Evolutionary conservation across 176 grass and related monocot species (phyloP).

Genomic region (Triticum aestivum): DNA sequence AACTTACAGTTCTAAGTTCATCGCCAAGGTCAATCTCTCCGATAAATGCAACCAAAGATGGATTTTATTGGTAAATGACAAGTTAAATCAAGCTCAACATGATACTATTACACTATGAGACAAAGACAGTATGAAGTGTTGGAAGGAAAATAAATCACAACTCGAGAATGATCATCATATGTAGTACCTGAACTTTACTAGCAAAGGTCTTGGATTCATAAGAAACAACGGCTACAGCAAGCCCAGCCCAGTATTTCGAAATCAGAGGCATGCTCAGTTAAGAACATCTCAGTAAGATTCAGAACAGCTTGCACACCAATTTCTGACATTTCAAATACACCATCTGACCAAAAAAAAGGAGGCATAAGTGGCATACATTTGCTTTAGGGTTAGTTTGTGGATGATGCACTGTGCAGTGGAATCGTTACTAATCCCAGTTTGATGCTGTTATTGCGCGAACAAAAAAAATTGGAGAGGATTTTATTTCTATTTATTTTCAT

Average conservation of each 20-base stretch:
- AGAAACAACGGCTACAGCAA: not conserved
- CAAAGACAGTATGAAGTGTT: conserved; percentile 5
- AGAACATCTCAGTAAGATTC: conserved; percentile 86
- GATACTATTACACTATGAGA: not conserved
- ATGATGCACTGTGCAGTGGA: not conserved
- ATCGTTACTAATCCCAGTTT: conserved; percentile 4
- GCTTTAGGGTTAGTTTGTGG: not conserved
- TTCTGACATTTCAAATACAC: conserved; percentile 89
- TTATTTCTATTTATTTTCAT: no score
- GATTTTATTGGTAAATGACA: not conserved
- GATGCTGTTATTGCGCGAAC: not conserved
- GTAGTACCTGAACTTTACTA: conserved; percentile 82
- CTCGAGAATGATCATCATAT: conserved; percentile 8
- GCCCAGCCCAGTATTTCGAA: not conserved
- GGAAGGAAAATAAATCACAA: conserved; percentile 33
- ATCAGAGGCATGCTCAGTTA: conserved; percentile 69
- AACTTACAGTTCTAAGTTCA: no score
- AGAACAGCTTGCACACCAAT: conserved; percentile 74
- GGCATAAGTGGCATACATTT: conserved; percentile 7
- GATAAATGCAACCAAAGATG: no score
- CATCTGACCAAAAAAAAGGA: conserved; percentile 53
- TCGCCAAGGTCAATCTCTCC: no score
- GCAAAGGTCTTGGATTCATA: conserved; percentile 81
- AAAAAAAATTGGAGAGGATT: not conserved
- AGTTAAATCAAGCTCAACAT: not conserved